Percentiles rank a stretch among this genome's conserved stretches.
Evolutionary conservation across 192 early-diverging fungal genomes (phyloP).

Genomic region (Mortierella claussenii): DNA sequence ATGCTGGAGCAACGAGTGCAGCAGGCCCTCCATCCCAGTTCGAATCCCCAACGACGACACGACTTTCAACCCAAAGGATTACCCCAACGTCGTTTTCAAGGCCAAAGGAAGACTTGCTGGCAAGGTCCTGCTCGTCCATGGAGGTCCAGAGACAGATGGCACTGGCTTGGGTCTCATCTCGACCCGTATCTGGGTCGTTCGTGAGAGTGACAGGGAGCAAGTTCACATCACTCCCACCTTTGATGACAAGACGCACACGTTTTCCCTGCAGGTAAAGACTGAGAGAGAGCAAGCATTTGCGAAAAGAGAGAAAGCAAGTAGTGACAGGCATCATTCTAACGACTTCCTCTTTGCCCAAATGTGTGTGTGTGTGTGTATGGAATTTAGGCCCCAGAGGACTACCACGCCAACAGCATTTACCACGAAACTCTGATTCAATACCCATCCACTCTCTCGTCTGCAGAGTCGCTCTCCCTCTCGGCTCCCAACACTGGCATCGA

Average conservation of each 20-base stretch:
- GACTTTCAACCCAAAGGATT: conserved; percentile 46
- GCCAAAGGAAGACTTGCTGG: conserved; percentile 23
- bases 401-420: conserved; percentile 4
- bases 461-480: conserved; percentile 10
- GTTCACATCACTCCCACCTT: conserved; percentile 12
- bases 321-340: not conserved
- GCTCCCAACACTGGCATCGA: conserved; percentile 18
- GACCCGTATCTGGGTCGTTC: conserved; percentile 30
- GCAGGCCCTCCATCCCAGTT: conserved; percentile 27
- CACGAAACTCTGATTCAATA: conserved; percentile 36
- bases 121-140: conserved; percentile 34
- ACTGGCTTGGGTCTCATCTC: conserved; percentile 31
- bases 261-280: conserved; percentile 19
- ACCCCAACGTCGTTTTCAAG: conserved; percentile 34
- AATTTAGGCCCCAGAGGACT: conserved; percentile 19
- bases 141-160: conserved; percentile 14
- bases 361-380: too few species aligned
- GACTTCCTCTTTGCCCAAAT: not conserved
- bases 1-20: too few species aligned
- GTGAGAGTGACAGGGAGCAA: conserved; percentile 12
- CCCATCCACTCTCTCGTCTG: not conserved
- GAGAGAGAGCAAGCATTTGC: not conserved
- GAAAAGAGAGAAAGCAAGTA: not conserved
- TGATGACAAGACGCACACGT: conserved; percentile 14
- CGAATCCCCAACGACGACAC: conserved; percentile 45